Evolutionary conservation across 352 stramenopile genomes (phyloP).

Genomic region (Paralagenidium karlingii): DNA sequence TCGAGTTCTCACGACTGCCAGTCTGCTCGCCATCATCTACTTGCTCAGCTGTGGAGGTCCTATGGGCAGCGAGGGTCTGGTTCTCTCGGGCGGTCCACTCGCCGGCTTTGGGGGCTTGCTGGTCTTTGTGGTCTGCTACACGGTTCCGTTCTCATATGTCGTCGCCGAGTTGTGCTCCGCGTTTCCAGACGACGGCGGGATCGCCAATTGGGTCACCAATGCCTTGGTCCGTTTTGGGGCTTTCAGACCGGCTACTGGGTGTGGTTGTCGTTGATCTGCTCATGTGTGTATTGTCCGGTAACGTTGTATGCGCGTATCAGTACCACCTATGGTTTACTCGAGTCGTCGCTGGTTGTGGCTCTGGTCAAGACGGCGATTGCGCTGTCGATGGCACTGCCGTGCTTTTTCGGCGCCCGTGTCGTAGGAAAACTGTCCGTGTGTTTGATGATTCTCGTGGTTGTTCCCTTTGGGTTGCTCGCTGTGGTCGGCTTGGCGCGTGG

Average conservation of each 20-base stretch:
- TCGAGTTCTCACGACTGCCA: no score
- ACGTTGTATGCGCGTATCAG: no score
- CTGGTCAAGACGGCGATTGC: conserved; percentile 13
- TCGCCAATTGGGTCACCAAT: conserved; percentile 53
- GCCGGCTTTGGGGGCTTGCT: conserved; percentile 30
- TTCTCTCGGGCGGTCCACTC: conserved; percentile 20
- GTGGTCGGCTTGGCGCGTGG: no score
- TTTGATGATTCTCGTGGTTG: conserved; percentile 17
- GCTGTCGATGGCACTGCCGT: conserved; percentile 12
- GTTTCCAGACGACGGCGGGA: conserved; percentile 64
- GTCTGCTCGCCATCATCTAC: no score
- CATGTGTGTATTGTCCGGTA: conserved; percentile 36
- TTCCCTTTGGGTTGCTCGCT: conserved; percentile 22
- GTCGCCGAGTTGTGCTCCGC: conserved; percentile 53
- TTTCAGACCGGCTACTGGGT: conserved; percentile 77
- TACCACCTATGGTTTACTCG: no score
- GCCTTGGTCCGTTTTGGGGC: conserved; percentile 62
- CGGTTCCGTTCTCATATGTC: conserved; percentile 38
- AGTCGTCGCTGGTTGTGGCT: conserved; percentile 1
- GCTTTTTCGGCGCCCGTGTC: conserved; percentile 24
- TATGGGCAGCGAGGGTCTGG: no score
- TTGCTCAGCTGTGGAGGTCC: no score
- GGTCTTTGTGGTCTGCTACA: conserved; percentile 50
- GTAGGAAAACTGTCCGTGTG: conserved; percentile 28
- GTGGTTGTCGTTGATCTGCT: conserved; percentile 48